Evolutionary conservation across 208 protist species (phyloP).

Genomic region (Acanthamoeba royreba): DNA sequence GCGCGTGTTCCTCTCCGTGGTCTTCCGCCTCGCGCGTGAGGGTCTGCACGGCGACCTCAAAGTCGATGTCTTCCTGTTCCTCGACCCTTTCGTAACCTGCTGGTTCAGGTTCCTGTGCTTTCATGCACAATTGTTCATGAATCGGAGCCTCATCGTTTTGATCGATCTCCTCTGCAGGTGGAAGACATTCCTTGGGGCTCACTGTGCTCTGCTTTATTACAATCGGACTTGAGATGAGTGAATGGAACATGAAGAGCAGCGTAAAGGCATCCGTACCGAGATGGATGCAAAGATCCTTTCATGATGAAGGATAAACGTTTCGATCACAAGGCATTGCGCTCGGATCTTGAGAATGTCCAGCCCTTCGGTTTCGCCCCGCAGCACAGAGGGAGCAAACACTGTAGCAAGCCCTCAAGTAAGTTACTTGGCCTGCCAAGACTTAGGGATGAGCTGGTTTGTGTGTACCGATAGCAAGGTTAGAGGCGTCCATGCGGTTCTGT

Average conservation of each 20-base stretch:
- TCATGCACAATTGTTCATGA: background rate
- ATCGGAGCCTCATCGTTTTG: too few relatives aligned
- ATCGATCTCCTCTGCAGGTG: too few relatives aligned
- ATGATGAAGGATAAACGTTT: background rate
- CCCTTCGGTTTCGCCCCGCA: background rate
- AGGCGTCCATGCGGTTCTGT: background rate
- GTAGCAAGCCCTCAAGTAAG: background rate
- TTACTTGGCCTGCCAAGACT: background rate
- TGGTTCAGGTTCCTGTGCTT: background rate
- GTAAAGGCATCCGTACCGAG: background rate
- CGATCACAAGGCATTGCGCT: background rate
- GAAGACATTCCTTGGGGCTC: too few relatives aligned
- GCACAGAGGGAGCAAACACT: background rate
- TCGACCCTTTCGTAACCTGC: background rate
- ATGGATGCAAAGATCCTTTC: background rate
- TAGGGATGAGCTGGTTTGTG: too few relatives aligned
- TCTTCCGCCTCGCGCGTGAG: background rate
- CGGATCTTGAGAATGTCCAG: background rate
- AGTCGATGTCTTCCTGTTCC: background rate
- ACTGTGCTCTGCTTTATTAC: too few relatives aligned
- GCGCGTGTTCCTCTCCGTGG: background rate
- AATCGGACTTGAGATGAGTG: too few relatives aligned
- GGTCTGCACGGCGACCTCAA: background rate
- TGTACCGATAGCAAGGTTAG: background rate
- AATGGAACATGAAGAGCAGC: background rate